Evolutionary conservation across 805 yeast genomes (phyloP).

Genomic region (Wickerhamiella allomyrinae): DNA sequence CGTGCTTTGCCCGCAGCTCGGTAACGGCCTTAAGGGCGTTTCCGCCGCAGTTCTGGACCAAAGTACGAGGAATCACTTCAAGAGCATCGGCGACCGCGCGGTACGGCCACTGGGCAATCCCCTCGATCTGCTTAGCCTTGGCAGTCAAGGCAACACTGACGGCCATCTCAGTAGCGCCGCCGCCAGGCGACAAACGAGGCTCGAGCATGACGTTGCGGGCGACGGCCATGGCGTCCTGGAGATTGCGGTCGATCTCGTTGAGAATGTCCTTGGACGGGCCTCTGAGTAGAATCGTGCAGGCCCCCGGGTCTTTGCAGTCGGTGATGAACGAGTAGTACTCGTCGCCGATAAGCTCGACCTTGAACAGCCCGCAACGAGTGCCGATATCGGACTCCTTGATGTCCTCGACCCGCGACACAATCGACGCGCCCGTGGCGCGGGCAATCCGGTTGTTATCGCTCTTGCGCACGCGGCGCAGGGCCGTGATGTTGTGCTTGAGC

Average conservation of each 20-base stretch:
- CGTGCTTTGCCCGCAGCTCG: slow-evolving; percentile 90
- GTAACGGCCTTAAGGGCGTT: slow-evolving; percentile 83
- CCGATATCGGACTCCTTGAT: slow-evolving; percentile 85
- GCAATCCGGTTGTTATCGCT: slow-evolving; percentile 94
- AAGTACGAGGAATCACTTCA: slow-evolving; percentile 95
- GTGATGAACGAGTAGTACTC: slow-evolving; percentile 84
- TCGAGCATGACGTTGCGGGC: slow-evolving; percentile 89
- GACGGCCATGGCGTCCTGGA: slow-evolving; percentile 98
- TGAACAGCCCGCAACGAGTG: slow-evolving; percentile 73
- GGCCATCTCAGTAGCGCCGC: slow-evolving; percentile 99
- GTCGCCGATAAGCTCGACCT: slow-evolving; percentile 91
- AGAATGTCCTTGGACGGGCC: slow-evolving; percentile 96
- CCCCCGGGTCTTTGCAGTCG: slow-evolving; percentile 71
- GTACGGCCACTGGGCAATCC: slow-evolving; percentile 96
- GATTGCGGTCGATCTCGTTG: slow-evolving; percentile 89
- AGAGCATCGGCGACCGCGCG: slow-evolving; percentile 98
- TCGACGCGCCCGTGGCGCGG: slow-evolving; percentile 94
- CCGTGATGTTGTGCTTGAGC: slow-evolving; percentile 84
- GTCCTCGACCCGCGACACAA: slow-evolving; percentile 91
- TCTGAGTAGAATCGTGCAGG: slow-evolving; percentile 83
- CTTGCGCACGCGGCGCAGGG: slow-evolving; percentile 85
- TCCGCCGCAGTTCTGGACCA: slow-evolving; percentile 96
- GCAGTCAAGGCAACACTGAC: slow-evolving; percentile 78
- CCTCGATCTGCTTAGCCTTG: slow-evolving; percentile 82
- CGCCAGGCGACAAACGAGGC: slow-evolving; percentile 94